Conservation (phyloP, 177 flowering plant genomes). For the Tripterygium wilfordii region DNA sequence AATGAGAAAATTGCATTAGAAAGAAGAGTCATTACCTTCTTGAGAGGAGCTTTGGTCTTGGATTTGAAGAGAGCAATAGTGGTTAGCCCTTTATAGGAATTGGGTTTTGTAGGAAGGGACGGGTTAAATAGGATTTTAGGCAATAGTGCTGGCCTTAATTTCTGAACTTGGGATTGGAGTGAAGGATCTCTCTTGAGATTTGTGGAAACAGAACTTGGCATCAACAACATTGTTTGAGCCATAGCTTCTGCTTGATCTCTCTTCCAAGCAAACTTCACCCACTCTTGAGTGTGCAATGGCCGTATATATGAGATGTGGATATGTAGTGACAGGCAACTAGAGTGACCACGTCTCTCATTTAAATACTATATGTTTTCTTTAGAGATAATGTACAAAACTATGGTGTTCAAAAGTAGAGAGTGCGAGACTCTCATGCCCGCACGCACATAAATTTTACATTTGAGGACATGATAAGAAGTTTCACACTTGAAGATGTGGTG, state of each 20-base stretch:
- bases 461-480: too few species aligned
- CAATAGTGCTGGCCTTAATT: conserved; percentile 42
- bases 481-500: too few species aligned
- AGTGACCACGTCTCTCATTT: conserved; percentile 33
- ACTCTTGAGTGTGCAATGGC: neutral
- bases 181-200: conserved; percentile 31
- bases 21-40: conserved; percentile 35
- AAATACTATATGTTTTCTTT: neutral
- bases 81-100: conserved; percentile 17
- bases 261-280: neutral
- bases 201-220: conserved; percentile 33
- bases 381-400: neutral
- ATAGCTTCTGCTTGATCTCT: conserved; percentile 17
- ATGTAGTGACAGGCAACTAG: conserved; percentile 20
- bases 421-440: neutral
- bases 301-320: conserved; percentile 19
- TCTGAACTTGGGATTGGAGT: conserved; percentile 31
- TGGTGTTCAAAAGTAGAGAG: neutral
- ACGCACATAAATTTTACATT: neutral
- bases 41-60: conserved; percentile 73
- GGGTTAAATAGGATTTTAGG: conserved; percentile 35
- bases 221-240: conserved; percentile 87
- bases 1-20: neutral
- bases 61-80: conserved; percentile 80
- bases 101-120: conserved; percentile 13